Base-by-base conservation (phyloP, 495 filamentous ascomycete genomes). In the Xylaria venustula region DNA sequence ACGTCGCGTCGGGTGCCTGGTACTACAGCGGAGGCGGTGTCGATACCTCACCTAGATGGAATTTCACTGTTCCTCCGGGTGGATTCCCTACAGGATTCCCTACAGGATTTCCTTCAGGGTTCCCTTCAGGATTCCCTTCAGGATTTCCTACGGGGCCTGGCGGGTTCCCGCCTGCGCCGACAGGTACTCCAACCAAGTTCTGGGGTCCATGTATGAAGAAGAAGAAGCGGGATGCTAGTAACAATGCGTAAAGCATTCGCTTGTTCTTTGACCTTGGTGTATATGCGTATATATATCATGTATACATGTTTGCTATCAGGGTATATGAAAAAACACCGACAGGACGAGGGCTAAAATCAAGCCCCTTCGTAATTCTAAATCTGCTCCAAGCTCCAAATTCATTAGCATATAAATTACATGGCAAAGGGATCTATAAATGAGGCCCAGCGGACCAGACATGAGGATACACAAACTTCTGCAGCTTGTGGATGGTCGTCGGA, bases 1-100 rank as follows among this genome's bases (percentile, higher is more conserved):
- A 76, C 61, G 77, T 78, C 46, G 32, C 49, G 7, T 14, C 59
- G 9, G 59, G 50, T n/a, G 59, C 59, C 8, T 48, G 42, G 50
- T 61, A 56, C 25, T 61, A 61, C 41, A 40, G 28, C 40, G 59
- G 56, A n/a, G 59, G 59, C 6, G 59, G 59, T 20, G 59, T 61
- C 36, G 57, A 60, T 40, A 60, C 57, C 15, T 60, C 57, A 15
- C 57, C 57, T 8, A 48, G 25, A 44, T 58, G 17, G 28, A 58
- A 58, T 20, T 58, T 58, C n/a, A 51, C 57, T 8, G n/a, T 47
- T 15, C 57, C 57, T 7, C 57, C 57, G 12, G 54, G 54, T 40
- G 54, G 54, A 1, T 47, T 47, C 54, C 54, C 54, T 22, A 32
- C 51, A 6, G 47, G 47, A 1, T 32, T 52, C 15, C 49, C 49